Base-by-base conservation (phyloP, 768 basidiomycete genomes). In the Leccinum subgranulosum region DNA sequence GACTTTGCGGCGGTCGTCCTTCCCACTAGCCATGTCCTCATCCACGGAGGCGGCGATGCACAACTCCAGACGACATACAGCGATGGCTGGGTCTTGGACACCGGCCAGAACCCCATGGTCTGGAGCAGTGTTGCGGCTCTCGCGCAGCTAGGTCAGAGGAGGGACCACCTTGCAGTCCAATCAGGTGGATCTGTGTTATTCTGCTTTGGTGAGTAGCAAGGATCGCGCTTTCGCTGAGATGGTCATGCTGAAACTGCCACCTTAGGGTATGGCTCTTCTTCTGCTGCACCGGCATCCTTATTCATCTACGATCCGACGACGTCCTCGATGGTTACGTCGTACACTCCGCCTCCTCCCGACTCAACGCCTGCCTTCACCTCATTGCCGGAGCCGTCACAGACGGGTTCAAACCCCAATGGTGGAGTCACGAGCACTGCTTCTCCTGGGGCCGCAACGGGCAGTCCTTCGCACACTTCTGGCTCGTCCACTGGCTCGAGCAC, bases 11-110 rank as follows among this genome's bases (percentile, higher is more conserved):
- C 81, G 14, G 79, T 77, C 2, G 67, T 77, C 9, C 75, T 86
- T 31, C 71, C 77, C 21, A 77, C 77, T 36, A 81, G 79, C 34
- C 81, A 79, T 49, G 74, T 92, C 21, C 72, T 94, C 55, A 83
- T 95, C 15, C 89, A 92, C 21, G 94, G 94, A 5, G 94, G 94
- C 6, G 79, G 83, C 28, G 84, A 90, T 64, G 81, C 79, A 4
- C 66, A 57, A 36, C 74, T 85, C 43, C 80, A 85, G 64, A 76
- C 64, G 4, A 80, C 79, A n/a, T 80, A 78, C 55, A 75, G 69
- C 36, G 87, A 88, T 71, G 94, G 92, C 15, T 88, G 84, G 85
- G 77, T 87, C 54, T 79, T 88, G 34, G 84, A 87, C 66, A 81
- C 82, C 3, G 74, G 75, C 10, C 74, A 77, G 64, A 77, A 66